These are phyloP conservation scores for Asclepias syriaca DNA, from an alignment of 257 asterid genomes.

Conservation along the genomic window DNA sequence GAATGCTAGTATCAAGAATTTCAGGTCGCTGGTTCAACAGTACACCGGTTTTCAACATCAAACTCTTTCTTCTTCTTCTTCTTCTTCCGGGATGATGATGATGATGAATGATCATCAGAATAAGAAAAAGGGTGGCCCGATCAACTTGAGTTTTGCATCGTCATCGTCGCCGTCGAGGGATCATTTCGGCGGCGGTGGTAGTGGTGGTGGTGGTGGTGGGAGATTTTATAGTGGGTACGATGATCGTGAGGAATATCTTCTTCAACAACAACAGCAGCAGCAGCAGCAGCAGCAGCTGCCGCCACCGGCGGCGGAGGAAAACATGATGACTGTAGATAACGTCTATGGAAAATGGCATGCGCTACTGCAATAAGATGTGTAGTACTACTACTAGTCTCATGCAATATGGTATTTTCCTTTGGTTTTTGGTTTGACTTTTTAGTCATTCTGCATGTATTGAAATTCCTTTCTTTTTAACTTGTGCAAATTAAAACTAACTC, in stretches of 20 bases:
- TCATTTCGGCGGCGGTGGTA: not conserved
- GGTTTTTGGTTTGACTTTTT: not conserved
- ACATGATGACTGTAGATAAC: not conserved
- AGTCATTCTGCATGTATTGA: not conserved
- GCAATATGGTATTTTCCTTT: not conserved
- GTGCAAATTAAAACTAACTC: no score
- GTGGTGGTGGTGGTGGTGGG: not conserved
- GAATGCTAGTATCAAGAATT: conserved; percentile 45
- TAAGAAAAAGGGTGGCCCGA: conserved; percentile 31
- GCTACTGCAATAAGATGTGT: no score
- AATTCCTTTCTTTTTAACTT: not conserved
- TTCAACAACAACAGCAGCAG: not conserved
- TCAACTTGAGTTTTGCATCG: conserved; percentile 44
- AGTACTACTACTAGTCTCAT: no score
- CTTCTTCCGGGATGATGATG: no score
- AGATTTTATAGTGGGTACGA: not conserved
- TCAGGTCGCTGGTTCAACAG: conserved; percentile 58
- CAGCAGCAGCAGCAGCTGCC: no score
- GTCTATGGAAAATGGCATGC: not conserved
- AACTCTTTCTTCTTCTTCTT: not conserved
- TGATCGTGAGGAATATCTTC: not conserved
- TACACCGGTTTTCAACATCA: conserved; percentile 46
- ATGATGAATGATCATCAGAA: conserved; percentile 15
- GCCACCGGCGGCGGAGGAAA: not conserved
- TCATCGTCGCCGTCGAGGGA: not conserved